These are phyloP conservation scores for Paramecium pentaurelia DNA, from an alignment of 73 alveolate genomes.

Conservation along the genomic window DNA sequence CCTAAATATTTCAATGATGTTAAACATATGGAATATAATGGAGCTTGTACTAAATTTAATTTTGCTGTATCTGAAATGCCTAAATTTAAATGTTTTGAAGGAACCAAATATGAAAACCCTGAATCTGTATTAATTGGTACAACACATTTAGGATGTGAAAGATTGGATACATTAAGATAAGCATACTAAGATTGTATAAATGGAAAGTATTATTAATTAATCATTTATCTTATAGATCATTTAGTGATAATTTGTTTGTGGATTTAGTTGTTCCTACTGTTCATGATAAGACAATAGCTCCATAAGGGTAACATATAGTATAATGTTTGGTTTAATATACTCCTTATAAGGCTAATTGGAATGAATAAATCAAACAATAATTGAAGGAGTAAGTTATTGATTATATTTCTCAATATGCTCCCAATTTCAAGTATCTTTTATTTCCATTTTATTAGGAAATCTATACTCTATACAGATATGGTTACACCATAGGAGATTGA, in stretches of 20 bases:
- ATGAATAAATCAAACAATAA: constrained; percentile 63
- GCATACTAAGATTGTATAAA: constrained; percentile 62
- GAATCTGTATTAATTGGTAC: constrained; percentile 59
- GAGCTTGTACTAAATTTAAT: constrained; percentile 66
- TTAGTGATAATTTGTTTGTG: constrained; percentile 66
- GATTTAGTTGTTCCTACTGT: constrained; percentile 74
- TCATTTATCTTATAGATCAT: neutral
- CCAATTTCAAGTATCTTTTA: constrained; percentile 62
- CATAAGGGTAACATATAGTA: constrained; percentile 66
- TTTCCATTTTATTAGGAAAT: neutral
- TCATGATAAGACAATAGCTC: constrained; percentile 67
- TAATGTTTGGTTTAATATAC: constrained; percentile 69
- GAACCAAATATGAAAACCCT: constrained; percentile 6
- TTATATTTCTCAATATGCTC: constrained; percentile 72
- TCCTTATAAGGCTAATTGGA: constrained; percentile 65
- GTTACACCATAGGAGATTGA: constrained; percentile 74
- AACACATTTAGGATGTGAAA: constrained; percentile 65
- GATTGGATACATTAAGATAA: constrained; percentile 54
- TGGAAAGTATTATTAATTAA: constrained; percentile 31
- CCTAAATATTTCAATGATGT: constrained; percentile 57
- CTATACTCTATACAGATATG: constrained; percentile 62
- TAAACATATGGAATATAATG: constrained; percentile 66
- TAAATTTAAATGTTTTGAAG: constrained; percentile 61
- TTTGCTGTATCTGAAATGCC: constrained; percentile 68
- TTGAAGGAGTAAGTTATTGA: constrained; percentile 58